These are phyloP conservation scores for Sanguinoderma infundibulare DNA, from an alignment of 1,284 basidiomycete species.

Conservation along the genomic window DNA sequence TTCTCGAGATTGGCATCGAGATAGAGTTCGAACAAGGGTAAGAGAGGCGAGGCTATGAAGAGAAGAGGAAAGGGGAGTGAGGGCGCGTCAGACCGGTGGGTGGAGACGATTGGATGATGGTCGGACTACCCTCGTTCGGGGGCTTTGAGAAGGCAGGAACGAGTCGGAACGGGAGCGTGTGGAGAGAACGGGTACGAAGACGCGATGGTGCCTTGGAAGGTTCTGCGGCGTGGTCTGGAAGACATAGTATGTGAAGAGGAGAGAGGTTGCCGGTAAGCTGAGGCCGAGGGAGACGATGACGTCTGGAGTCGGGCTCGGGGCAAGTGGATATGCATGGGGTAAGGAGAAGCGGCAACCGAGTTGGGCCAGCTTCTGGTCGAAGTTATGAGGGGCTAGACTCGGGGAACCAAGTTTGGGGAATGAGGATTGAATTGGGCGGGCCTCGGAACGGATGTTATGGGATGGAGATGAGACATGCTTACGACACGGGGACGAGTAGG, in stretches of 20 bases:
- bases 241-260: slow-evolving; percentile 13
- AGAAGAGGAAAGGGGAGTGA: slow-evolving; percentile 1
- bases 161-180: neutral
- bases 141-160: slow-evolving; percentile 17
- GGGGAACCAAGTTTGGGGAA: slow-evolving; percentile 10
- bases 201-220: slow-evolving; percentile 8
- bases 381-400: slow-evolving; percentile 9
- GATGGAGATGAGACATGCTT: slow-evolving; percentile 14
- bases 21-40: slow-evolving; percentile 24
- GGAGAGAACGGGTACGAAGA: neutral
- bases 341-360: neutral
- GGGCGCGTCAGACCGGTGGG: slow-evolving; percentile 5
- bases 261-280: slow-evolving; percentile 10
- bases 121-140: slow-evolving; percentile 22
- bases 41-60: slow-evolving; percentile 2
- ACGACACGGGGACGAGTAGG: slow-evolving; percentile 15
- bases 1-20: slow-evolving; percentile 25
- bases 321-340: neutral
- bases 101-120: slow-evolving; percentile 16
- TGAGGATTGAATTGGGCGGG: neutral
- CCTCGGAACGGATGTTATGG: slow-evolving; percentile 13
- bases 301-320: neutral
- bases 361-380: neutral
- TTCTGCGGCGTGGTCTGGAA: slow-evolving; percentile 6
- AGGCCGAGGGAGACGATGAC: too few species aligned